Base-by-base conservation (phyloP, 169 alveolate species). In the Pseudocohnilembus persalinus region DNA sequence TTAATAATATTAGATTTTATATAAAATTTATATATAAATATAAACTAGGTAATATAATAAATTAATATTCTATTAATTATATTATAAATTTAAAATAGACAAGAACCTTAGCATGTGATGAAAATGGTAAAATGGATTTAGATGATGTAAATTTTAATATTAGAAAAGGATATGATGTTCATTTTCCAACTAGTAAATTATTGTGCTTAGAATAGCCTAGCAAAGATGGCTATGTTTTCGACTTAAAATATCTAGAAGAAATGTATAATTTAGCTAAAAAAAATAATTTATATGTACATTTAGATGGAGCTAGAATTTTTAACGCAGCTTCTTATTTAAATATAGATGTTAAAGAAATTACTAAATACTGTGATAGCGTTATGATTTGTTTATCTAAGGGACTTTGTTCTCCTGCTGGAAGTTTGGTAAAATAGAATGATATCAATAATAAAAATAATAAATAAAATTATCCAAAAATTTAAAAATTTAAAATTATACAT, bases 221-320 rank as follows among this genome's bases (percentile, higher is more conserved):
- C 0, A 49, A 30, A 28, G 27, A 28, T 29, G 84, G 84, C 15
- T 29, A 49, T 35, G 84, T 79, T 27, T 63, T 29, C 29, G 63
- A 74, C 29, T 49, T 49, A 0, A 35, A 79, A 29, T 34, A 68
- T 49, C 74, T 79, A 0, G 63, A 79, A 79, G 74, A 79, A 49
- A 83, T 63, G 28, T 64, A 76, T 29, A 77, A 29, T n/a, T 68
- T 49, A 11, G 32, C 79, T 4, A 25, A 83, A 63, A 68, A 83
- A 68, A 65, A 83, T 64, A 30, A 35, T 4, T 31, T 83, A 20
- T 29, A 35, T 16, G 31, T 75, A 1, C 88, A 83, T 25, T 30
- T 83, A 29, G 88, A 83, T 32, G 88, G 83, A 28, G 77, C 83
- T 35, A 74, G 88, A 76, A 34, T 83, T 76, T 83, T 74, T 29